phyloP scores from a whole-genome alignment of 805 yeast genomes.

The Barnettozyma sucrosica region DNA sequence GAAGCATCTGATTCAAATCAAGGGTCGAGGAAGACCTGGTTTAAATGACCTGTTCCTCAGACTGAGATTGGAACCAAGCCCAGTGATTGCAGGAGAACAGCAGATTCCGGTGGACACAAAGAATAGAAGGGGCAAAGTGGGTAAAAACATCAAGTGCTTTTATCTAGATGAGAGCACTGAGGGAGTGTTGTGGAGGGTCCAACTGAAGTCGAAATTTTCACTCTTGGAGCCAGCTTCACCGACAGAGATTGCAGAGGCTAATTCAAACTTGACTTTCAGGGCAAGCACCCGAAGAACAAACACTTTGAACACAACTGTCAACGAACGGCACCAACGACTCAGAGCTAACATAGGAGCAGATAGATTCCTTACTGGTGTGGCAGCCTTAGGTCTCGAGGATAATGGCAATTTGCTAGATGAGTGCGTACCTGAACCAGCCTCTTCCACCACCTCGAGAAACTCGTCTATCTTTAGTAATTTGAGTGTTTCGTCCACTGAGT shows the following conservation, averaged over 20 bases:
- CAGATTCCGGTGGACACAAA: constrained; percentile 14
- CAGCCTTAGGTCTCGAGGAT: background rate
- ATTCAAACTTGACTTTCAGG: background rate
- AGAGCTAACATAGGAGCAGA: background rate
- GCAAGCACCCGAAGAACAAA: background rate
- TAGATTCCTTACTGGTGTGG: background rate
- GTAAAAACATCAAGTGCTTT: constrained; percentile 8
- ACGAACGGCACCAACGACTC: background rate
- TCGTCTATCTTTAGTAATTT: background rate
- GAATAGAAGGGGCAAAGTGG: constrained; percentile 8
- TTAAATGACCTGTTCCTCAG: constrained; percentile 24
- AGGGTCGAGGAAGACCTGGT: constrained; percentile 81
- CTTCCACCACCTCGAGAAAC: background rate
- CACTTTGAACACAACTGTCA: background rate
- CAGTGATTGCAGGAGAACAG: constrained; percentile 1
- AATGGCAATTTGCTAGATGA: background rate
- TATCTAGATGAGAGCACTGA: constrained; percentile 13
- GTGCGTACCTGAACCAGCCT: no score
- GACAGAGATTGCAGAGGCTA: background rate
- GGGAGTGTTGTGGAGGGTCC: constrained; percentile 8
- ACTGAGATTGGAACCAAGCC: constrained; percentile 7
- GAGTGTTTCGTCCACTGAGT: background rate
- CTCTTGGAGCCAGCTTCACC: background rate
- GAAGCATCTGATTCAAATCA: constrained; percentile 77
- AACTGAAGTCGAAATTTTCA: background rate